phyloP scores from a whole-genome alignment of 495 filamentous ascomycete genomes.

The Neurospora terricola region DNA sequence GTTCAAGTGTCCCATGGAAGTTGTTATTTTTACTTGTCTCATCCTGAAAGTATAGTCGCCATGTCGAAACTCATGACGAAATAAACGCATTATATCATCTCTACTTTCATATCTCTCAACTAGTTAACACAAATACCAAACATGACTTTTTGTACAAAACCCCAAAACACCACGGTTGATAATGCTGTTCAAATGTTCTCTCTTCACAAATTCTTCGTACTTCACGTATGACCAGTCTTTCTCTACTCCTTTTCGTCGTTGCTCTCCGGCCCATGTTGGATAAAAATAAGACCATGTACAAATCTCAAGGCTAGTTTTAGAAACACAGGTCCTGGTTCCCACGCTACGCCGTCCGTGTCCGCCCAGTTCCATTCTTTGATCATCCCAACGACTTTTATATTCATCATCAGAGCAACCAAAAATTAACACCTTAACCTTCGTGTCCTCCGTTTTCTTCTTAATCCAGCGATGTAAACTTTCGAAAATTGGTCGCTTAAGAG shows the following conservation, averaged over 20 bases:
- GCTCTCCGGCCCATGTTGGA: background rate
- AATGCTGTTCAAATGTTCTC: background rate
- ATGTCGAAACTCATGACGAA: background rate
- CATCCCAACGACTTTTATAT: background rate
- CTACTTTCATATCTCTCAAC: background rate
- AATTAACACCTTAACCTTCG: background rate
- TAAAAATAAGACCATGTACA: conserved; percentile 1
- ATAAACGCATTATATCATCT: background rate
- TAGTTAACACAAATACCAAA: background rate
- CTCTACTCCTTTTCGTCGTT: background rate
- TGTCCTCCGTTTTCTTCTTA: too few species aligned
- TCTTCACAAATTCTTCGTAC: background rate
- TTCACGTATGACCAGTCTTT: background rate
- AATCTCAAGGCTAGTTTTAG: background rate
- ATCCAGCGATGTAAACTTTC: background rate
- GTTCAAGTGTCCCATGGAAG: too few species aligned
- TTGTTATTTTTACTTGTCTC: too few species aligned
- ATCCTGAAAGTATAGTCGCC: too few species aligned
- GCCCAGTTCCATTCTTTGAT: background rate
- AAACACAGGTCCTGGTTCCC: background rate
- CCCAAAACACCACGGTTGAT: background rate
- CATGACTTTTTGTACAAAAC: background rate
- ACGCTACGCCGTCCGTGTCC: background rate
- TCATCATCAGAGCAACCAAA: background rate
- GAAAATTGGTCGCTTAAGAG: conserved; percentile 5